A percentile compares a stretch with the other conserved stretches of the same genome.
Conservation (phyloP, 2,329 filamentous ascomycete species). For the Annulohypoxylon truncatum region DNA sequence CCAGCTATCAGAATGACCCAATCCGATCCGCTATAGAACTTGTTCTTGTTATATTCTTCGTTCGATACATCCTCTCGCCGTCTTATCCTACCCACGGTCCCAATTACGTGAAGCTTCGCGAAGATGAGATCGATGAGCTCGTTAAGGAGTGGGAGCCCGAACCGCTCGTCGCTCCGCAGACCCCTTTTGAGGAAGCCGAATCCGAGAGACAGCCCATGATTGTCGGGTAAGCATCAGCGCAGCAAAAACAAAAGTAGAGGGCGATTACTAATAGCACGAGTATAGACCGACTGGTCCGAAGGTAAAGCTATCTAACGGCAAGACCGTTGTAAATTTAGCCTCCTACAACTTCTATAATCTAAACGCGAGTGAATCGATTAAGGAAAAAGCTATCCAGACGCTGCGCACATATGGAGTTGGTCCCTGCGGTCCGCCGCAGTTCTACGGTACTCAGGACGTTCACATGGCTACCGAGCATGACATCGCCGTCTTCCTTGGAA, state of each 20-base stretch:
- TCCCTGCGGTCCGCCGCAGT: slow-evolving; percentile 94
- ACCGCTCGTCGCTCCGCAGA: slow-evolving; percentile 82
- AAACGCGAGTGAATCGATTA: slow-evolving; percentile 89
- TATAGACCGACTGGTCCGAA: slow-evolving; percentile 87
- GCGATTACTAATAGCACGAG: slow-evolving; percentile 21
- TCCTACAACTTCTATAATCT: slow-evolving; percentile 99
- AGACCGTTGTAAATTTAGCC: slow-evolving; percentile 91
- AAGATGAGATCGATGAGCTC: slow-evolving; percentile 97
- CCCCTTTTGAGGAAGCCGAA: slow-evolving; percentile 80
- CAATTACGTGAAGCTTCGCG: slow-evolving; percentile 87
- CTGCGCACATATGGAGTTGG: slow-evolving; percentile 96
- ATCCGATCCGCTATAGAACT: slow-evolving; percentile 93
- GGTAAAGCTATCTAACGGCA: slow-evolving; percentile 86
- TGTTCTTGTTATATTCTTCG: slow-evolving; percentile 92
- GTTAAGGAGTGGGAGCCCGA: slow-evolving; percentile 98
- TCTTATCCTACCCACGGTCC: slow-evolving; percentile 93
- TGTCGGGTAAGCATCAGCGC: slow-evolving; percentile 72
- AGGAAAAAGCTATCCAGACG: slow-evolving; percentile 94
- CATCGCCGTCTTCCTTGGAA: slow-evolving; percentile 89
- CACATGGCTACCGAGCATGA: slow-evolving; percentile 97
- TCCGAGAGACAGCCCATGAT: slow-evolving; percentile 88
- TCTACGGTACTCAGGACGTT: slow-evolving; percentile 98
- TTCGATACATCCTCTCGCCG: slow-evolving; percentile 90
- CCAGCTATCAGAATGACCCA: slow-evolving; percentile 97
- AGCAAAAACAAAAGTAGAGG: background rate